These are phyloP conservation scores for Hyaloperonospora brassicae DNA, from an alignment of 352 stramenopile species.

Conservation along the genomic window DNA sequence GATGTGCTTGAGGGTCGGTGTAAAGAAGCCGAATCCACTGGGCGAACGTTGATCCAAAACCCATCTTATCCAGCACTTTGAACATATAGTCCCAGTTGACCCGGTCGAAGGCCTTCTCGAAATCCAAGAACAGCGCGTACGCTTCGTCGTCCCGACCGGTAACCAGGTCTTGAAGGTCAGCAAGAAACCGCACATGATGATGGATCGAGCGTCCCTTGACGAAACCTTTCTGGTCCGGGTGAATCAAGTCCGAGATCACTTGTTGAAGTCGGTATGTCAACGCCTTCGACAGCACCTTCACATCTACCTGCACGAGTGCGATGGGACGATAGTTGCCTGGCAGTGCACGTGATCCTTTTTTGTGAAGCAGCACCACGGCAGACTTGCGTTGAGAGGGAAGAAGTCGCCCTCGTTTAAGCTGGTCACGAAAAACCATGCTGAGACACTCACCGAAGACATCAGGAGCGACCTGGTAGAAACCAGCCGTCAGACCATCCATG, in stretches of 20 bases:
- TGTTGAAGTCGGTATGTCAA: not conserved
- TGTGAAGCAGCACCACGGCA: no score
- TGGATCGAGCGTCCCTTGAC: not conserved
- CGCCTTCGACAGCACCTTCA: not conserved
- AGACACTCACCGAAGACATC: not conserved
- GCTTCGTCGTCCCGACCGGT: not conserved
- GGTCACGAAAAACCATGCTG: not conserved
- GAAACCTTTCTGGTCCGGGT: conserved; percentile 3
- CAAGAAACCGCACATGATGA: not conserved
- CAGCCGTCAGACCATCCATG: not conserved
- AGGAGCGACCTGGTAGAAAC: not conserved
- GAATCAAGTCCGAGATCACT: not conserved
- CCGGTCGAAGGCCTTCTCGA: conserved; percentile 5
- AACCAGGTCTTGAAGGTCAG: not conserved
- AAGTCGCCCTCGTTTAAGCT: not conserved
- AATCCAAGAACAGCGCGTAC: conserved; percentile 2
- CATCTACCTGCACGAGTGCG: conserved; percentile 4
- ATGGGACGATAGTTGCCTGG: conserved; percentile 9
- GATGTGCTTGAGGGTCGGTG: not conserved
- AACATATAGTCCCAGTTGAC: not conserved
- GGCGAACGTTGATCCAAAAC: no score
- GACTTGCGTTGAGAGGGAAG: not conserved
- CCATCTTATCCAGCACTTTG: no score
- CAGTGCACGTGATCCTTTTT: no score
- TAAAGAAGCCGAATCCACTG: conserved; percentile 3